Percentiles rank a stretch among this genome's conserved stretches.
phyloP scores from a whole-genome alignment of 805 yeast species.

The Kurtzmaniella cleridarum region DNA sequence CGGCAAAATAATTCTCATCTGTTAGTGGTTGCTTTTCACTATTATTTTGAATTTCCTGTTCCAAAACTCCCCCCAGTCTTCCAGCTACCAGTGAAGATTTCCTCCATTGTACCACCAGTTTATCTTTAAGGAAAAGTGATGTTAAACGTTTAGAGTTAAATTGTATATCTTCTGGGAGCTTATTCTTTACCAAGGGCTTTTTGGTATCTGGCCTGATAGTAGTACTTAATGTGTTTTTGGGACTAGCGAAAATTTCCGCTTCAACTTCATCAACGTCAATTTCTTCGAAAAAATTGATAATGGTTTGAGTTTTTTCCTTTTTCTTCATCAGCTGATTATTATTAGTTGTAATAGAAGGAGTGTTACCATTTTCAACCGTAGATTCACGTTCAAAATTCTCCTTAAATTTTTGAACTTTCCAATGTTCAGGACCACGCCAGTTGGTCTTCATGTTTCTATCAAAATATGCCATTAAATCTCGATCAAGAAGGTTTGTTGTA shows the following conservation, averaged over 20 bases:
- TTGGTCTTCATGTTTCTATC: slow-evolving; percentile 63
- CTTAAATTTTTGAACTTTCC: slow-evolving; percentile 66
- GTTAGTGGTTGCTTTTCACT: slow-evolving; percentile 34
- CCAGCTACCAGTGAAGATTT: slow-evolving; percentile 16
- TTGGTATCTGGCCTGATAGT: slow-evolving; percentile 7
- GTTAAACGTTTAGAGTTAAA: slow-evolving; percentile 67
- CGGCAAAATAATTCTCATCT: slow-evolving; percentile 73
- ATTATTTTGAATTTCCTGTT: slow-evolving; percentile 5
- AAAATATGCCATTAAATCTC: slow-evolving; percentile 72
- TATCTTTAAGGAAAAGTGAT: slow-evolving; percentile 55
- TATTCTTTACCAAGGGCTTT: slow-evolving; percentile 25
- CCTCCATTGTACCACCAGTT: slow-evolving; percentile 28
- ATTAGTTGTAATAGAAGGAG: slow-evolving; percentile 3
- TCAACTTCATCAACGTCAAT: slow-evolving; percentile 24
- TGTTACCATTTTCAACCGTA: neutral
- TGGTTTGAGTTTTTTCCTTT: slow-evolving; percentile 17
- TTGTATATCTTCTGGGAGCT: slow-evolving; percentile 68
- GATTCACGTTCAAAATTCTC: slow-evolving; percentile 13
- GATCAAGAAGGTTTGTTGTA: slow-evolving; percentile 37
- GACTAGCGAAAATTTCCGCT: slow-evolving; percentile 29
- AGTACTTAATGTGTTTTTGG: slow-evolving; percentile 15
- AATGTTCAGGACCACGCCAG: slow-evolving; percentile 91
- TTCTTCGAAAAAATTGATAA: slow-evolving; percentile 26
- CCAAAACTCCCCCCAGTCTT: slow-evolving; percentile 1
- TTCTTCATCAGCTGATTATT: slow-evolving; percentile 7